Percentiles rank a stretch among this genome's conserved stretches.
phyloP scores from a whole-genome alignment of 306 rosid genomes.

The Malus sylvestris region DNA sequence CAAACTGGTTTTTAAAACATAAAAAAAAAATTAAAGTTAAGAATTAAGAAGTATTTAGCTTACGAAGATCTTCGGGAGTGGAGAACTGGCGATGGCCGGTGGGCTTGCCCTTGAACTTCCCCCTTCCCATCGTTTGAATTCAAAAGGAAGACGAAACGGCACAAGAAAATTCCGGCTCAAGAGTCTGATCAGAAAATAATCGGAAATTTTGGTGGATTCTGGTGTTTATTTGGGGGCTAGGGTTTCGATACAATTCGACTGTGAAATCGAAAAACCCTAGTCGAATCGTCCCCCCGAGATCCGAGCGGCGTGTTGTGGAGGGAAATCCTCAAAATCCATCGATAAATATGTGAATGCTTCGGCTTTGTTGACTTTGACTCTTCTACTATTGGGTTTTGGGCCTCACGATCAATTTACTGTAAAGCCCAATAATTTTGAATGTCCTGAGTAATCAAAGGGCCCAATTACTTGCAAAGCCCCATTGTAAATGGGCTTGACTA shows the following conservation, averaged over 20 bases:
- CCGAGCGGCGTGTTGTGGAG: neutral
- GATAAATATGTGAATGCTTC: neutral
- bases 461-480: too few species aligned
- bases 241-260: neutral
- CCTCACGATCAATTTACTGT: neutral
- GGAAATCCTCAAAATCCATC: neutral
- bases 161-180: neutral
- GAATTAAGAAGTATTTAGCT: slow-evolving; percentile 9
- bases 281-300: neutral
- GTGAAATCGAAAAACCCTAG: neutral
- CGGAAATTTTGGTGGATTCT: neutral
- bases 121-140: slow-evolving; percentile 59
- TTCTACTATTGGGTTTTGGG: neutral
- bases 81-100: slow-evolving; percentile 95
- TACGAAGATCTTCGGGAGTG: slow-evolving; percentile 73
- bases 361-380: neutral
- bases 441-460: too few species aligned
- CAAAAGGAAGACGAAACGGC: neutral
- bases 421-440: too few species aligned
- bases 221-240: neutral
- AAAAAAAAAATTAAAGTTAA: neutral
- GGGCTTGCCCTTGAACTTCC: slow-evolving; percentile 90
- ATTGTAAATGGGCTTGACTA: too few species aligned
- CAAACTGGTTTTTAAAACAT: neutral
- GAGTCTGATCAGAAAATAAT: neutral